These are phyloP conservation scores for Pseudogymnoascus sp. DNA, from an alignment of 2,329 filamentous ascomycete genomes.

Conservation along the genomic window DNA sequence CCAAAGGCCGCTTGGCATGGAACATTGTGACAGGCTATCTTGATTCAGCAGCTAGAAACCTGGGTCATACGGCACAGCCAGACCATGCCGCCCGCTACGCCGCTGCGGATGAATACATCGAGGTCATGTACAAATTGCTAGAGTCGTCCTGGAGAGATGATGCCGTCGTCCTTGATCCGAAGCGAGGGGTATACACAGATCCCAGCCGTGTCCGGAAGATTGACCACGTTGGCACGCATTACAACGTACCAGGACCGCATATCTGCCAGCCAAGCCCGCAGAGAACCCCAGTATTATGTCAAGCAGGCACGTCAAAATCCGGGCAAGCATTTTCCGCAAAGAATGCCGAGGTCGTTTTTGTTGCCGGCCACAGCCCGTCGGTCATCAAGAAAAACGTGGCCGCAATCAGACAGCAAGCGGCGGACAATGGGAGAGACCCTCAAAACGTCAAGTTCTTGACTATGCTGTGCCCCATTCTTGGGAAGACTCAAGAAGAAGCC, in stretches of 20 bases:
- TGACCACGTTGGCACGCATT: conserved; percentile 58
- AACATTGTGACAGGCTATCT: conserved; percentile 62
- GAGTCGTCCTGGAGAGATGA: conserved; percentile 60
- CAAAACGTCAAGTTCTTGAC: conserved; percentile 60
- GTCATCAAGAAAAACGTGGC: conserved; percentile 55
- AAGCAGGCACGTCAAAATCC: conserved; percentile 58
- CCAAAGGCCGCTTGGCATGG: conserved; percentile 44
- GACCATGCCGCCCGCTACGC: conserved; percentile 60
- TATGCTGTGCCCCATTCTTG: conserved; percentile 57
- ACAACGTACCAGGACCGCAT: conserved; percentile 56
- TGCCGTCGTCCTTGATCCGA: conserved; percentile 53
- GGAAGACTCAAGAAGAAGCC: conserved; percentile 58
- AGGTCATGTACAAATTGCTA: conserved; percentile 58
- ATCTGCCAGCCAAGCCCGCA: conserved; percentile 60
- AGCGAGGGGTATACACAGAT: conserved; percentile 52
- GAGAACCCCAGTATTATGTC: conserved; percentile 58
- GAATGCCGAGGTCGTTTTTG: conserved; percentile 65
- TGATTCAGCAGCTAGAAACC: conserved; percentile 57
- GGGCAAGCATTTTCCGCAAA: conserved; percentile 61
- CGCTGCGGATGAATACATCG: conserved; percentile 56
- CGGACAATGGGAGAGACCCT: conserved; percentile 47
- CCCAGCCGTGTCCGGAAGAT: conserved; percentile 54
- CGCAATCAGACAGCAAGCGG: conserved; percentile 52
- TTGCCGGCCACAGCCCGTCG: conserved; percentile 55
- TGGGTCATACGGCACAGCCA: conserved; percentile 49